phyloP scores from a whole-genome alignment of 2,329 filamentous ascomycete genomes.

The Ophiocordyceps camponoti-floridani region DNA sequence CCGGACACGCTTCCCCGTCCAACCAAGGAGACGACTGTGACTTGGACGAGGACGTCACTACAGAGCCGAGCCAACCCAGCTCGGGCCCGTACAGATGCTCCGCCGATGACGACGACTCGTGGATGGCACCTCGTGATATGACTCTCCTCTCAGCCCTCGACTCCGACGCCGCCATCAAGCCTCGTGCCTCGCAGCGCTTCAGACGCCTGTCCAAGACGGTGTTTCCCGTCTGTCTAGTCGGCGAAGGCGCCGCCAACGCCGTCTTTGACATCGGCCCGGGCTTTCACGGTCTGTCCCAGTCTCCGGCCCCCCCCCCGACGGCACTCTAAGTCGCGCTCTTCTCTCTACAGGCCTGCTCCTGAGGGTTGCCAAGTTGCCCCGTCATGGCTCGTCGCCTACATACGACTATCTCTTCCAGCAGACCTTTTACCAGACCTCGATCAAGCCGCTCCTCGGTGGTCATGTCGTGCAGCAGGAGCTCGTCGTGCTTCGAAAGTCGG shows the following conservation, averaged over 20 bases:
- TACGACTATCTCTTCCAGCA: constrained; percentile 21
- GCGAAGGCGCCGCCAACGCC: constrained; percentile 62
- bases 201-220: constrained; percentile 16
- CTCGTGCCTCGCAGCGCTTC: constrained; percentile 4
- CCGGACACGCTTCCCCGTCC: constrained; percentile 6
- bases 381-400: constrained; percentile 11
- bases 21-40: constrained; percentile 5
- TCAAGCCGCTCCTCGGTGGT: constrained; percentile 15
- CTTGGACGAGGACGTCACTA: constrained; percentile 3
- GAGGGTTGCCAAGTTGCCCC: constrained; percentile 19
- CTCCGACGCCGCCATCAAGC: constrained; percentile 2
- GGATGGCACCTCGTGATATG: constrained; percentile 8
- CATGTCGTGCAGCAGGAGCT: constrained; percentile 19
- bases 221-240: constrained; percentile 23
- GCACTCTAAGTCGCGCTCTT: constrained; percentile 1
- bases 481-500: constrained; percentile 16
- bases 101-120: constrained; percentile 6
- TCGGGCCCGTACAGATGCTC: constrained; percentile 1
- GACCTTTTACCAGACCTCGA: constrained; percentile 15
- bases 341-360: constrained; percentile 14
- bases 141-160: constrained; percentile 6
- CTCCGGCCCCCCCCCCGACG: constrained; percentile 6
- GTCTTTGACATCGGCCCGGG: constrained; percentile 40
- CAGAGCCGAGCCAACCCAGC: constrained; percentile 2
- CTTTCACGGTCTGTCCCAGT: constrained; percentile 16